Evolutionary conservation across 106 monocot species (phyloP).

Genomic region (Xerophyta viscosa): DNA sequence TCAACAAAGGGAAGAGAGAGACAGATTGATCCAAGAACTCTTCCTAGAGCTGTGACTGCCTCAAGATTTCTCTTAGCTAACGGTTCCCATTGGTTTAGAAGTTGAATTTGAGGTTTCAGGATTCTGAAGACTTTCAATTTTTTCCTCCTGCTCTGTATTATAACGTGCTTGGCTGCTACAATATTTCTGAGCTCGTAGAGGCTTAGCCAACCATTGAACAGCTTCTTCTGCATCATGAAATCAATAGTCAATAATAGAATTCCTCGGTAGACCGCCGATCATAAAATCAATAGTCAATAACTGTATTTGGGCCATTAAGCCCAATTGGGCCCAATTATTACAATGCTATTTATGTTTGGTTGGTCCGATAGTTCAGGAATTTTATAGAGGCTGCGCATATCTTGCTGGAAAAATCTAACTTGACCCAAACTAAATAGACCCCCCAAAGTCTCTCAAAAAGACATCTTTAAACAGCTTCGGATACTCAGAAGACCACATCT

Average conservation of each 20-base stretch:
- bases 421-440: too few species aligned
- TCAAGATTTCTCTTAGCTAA: slow-evolving; percentile 21
- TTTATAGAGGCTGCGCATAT: too few species aligned
- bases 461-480: too few species aligned
- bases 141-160: slow-evolving; percentile 21
- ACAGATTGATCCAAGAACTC: slow-evolving; percentile 15
- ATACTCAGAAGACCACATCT: too few species aligned
- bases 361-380: too few species aligned
- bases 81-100: slow-evolving; percentile 25
- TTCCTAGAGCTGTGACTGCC: slow-evolving; percentile 13
- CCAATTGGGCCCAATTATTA: too few species aligned
- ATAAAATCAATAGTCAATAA: too few species aligned
- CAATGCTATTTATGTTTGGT: too few species aligned
- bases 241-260: not conserved
- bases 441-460: too few species aligned
- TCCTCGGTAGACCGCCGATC: too few species aligned
- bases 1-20: slow-evolving; percentile 25
- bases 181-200: slow-evolving; percentile 41
- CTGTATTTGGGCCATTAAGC: too few species aligned
- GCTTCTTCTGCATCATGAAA: slow-evolving; percentile 22
- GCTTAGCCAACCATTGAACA: slow-evolving; percentile 45
- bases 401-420: too few species aligned
- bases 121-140: slow-evolving; percentile 26
- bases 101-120: slow-evolving; percentile 17
- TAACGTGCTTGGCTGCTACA: slow-evolving; percentile 35